Evolutionary conservation across 345 rosid genomes (phyloP).

Genomic region (Mercurialis annua): DNA sequence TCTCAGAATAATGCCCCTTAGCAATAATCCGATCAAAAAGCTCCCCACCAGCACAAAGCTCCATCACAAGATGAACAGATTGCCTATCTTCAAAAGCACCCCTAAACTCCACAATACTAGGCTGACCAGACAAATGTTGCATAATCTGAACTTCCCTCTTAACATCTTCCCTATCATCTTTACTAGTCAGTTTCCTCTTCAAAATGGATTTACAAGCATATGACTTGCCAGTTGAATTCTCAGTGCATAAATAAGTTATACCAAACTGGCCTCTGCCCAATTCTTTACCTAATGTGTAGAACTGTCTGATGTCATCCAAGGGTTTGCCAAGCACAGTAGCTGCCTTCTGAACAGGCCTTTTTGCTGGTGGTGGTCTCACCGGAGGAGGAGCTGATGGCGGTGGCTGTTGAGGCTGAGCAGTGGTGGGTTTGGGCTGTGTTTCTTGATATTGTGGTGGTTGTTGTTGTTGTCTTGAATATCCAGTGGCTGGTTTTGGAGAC

Average conservation of each 20-base stretch:
- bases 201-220: slow-evolving; percentile 83
- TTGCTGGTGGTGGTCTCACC: slow-evolving; percentile 6
- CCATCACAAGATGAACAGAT: slow-evolving; percentile 84
- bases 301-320: slow-evolving; percentile 57
- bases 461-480: slow-evolving; percentile 23
- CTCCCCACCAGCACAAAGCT: slow-evolving; percentile 89
- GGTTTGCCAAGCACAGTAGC: slow-evolving; percentile 64
- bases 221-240: slow-evolving; percentile 58
- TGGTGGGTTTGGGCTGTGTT: slow-evolving; percentile 28
- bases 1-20: slow-evolving; percentile 70
- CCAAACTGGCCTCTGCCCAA: slow-evolving; percentile 88
- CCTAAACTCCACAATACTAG: slow-evolving; percentile 68
- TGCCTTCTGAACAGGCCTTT: slow-evolving; percentile 22
- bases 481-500: slow-evolving; percentile 28
- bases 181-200: slow-evolving; percentile 61
- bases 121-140: slow-evolving; percentile 86
- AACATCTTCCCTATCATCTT: slow-evolving; percentile 64
- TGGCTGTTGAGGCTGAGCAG: slow-evolving; percentile 20
- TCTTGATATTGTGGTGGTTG: slow-evolving; percentile 2
- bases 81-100: slow-evolving; percentile 78
- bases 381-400: slow-evolving; percentile 8
- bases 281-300: slow-evolving; percentile 57
- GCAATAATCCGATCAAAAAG: slow-evolving; percentile 78
- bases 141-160: slow-evolving; percentile 74
- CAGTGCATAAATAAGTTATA: slow-evolving; percentile 65